Evolutionary conservation across 2,329 filamentous ascomycete species (phyloP).

Genomic region (Verticillium tricorpus): DNA sequence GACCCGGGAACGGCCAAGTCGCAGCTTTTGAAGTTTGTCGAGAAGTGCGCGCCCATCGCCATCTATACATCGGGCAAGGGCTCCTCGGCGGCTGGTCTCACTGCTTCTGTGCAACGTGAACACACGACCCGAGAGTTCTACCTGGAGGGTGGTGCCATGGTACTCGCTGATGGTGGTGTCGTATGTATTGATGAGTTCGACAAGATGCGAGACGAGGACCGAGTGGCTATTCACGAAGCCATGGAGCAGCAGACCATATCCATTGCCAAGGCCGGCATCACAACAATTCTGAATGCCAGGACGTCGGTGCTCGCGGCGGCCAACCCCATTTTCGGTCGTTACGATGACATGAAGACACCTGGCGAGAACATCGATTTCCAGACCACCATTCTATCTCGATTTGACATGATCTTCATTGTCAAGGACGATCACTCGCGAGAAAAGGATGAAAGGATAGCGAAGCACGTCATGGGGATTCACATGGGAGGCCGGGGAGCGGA

Average conservation of each 20-base stretch:
- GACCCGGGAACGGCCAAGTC: slow-evolving; percentile 98
- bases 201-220: slow-evolving; percentile 98
- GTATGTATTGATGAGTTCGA: slow-evolving; percentile 99
- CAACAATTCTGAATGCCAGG: slow-evolving; percentile 91
- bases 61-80: slow-evolving; percentile 99
- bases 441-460: slow-evolving; percentile 89
- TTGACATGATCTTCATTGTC: slow-evolving; percentile 99
- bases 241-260: slow-evolving; percentile 99
- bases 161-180: slow-evolving; percentile 91
- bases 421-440: slow-evolving; percentile 87
- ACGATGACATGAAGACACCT: slow-evolving; percentile 95
- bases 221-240: slow-evolving; percentile 97
- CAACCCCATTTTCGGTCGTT: slow-evolving; percentile 95
- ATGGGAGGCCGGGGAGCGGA: slow-evolving; percentile 84
- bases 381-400: slow-evolving; percentile 94
- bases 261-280: slow-evolving; percentile 97
- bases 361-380: slow-evolving; percentile 99
- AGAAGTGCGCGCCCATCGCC: slow-evolving; percentile 91
- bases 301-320: slow-evolving; percentile 94
- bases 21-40: slow-evolving; percentile 93
- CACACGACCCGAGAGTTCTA: slow-evolving; percentile 93
- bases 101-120: slow-evolving; percentile 92
- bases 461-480: slow-evolving; percentile 95
- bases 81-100: slow-evolving; percentile 94
- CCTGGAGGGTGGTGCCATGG: slow-evolving; percentile 96